Evolutionary conservation across 768 basidiomycete species (phyloP), one percentile per base, ranked within the genome.

Genomic region (Paxillus ammoniavirescens): DNA sequence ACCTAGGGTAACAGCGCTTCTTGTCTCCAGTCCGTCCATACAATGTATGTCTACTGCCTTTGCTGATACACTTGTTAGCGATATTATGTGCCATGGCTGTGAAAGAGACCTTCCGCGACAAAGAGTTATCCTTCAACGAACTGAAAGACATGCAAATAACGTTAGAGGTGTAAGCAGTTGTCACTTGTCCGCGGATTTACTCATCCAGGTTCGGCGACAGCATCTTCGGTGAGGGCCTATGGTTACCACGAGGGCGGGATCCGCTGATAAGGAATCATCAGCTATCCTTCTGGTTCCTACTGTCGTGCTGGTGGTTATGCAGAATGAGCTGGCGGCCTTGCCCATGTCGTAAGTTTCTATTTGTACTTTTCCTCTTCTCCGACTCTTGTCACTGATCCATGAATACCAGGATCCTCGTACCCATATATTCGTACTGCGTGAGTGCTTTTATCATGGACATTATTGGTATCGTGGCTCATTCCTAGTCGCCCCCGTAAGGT

Each of bases 351-450:
- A 50, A 52, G 64, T 0, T 10, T 13, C 7, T 35, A 5, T 9
- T 18, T 41, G 44, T 26, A 28, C 5, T n/a, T 9, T 43, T 23
- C 31, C 30, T 17, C 26, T 23, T 6, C 28, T 26, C 23, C 14
- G 30, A 26, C 13, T 4, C 28, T 23, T 57, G n/a, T n/a, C n/a
- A n/a, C n/a, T n/a, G n/a, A n/a, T 53, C 21, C 28, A 43, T 46
- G 15, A 40, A 44, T 49, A 17, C n/a, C 44, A 64, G 63, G 23
- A 17, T 54, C 0, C 61, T 64, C 3, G 30, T 64, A 8, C 53
- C 57, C 1, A 47, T 45, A 13, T 64, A 64, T 50, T 60, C 61
- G 0, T 63, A 59, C 18, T 65, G 63, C 17, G 63, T 64, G 52
- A 50, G 64, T 59, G 53, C 13, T 21, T 3, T 1, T 21, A 12